phyloP scores from a whole-genome alignment of 352 stramenopile species.

The Pythium dissimile region DNA sequence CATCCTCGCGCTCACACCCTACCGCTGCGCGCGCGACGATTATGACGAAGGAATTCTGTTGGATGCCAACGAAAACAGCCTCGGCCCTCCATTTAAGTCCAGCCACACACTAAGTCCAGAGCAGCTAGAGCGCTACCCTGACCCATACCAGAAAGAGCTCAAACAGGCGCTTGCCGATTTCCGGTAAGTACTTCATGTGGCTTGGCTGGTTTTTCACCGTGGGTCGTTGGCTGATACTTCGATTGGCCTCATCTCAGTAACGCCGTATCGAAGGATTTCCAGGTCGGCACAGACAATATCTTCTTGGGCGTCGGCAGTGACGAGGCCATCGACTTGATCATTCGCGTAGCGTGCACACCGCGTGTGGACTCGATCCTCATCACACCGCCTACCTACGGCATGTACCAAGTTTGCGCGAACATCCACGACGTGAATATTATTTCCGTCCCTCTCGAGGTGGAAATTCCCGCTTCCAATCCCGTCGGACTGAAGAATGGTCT shows the following conservation, averaged over 20 bases:
- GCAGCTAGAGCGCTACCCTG: constrained; percentile 94
- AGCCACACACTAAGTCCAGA: constrained; percentile 65
- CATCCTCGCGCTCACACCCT: constrained; percentile 94
- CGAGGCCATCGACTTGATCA: constrained; percentile 98
- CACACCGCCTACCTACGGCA: constrained; percentile 97
- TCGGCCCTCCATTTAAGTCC: constrained; percentile 85
- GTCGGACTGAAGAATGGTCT: constrained; percentile 58
- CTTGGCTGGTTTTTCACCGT: too few relatives aligned
- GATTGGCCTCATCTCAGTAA: constrained; percentile 46
- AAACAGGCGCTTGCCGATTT: constrained; percentile 90
- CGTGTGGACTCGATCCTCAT: constrained; percentile 94
- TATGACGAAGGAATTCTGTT: constrained; percentile 93
- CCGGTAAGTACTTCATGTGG: too few relatives aligned
- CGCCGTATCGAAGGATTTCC: constrained; percentile 34
- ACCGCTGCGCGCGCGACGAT: constrained; percentile 97
- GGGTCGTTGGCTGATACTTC: too few relatives aligned
- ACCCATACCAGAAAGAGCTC: constrained; percentile 92
- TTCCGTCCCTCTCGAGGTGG: constrained; percentile 87
- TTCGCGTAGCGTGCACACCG: constrained; percentile 95
- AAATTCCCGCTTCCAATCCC: constrained; percentile 48
- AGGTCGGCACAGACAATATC: constrained; percentile 89
- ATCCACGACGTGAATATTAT: constrained; percentile 97
- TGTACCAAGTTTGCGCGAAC: constrained; percentile 99
- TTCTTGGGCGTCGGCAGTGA: constrained; percentile 98
- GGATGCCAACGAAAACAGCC: constrained; percentile 98